Base-by-base conservation (phyloP, 1,139 yeast species). In the Magnusiomyces clavatus region DNA sequence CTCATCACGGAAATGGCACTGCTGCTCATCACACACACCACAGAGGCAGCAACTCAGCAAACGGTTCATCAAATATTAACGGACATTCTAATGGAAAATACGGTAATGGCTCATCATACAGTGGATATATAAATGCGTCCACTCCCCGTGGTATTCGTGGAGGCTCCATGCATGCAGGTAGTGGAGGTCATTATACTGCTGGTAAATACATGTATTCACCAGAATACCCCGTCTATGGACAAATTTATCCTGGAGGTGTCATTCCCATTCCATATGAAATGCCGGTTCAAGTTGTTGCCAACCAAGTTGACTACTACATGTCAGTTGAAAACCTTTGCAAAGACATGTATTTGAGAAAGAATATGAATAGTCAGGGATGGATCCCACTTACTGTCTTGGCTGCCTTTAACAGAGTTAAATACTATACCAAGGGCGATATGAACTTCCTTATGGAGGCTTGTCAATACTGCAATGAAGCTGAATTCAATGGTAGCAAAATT, bases 271-370 rank as follows among this genome's bases (percentile, higher is more conserved):
- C 51, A 10, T 50, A 58, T 50, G 69, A 66, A 40, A 57, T 61
- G 47, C 57, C 68, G 13, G 54, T 69, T 49, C 60, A 62, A 42
- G 54, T 65, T 47, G 62, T 70, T 39, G 63, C 64, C 43, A 63
- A 61, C 60, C 97, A 89, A 74, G 73, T 89, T 54, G 92, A 87
- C 65, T 92, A 90, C 73, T 92, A 92, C 69, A 85, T 92, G 69
- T 83, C 94, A 31, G 77, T 83, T 52, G 96, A 89, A 62, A 92
- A 92, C 70, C 76, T 92, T 68, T 76, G 86, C 61, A 85, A 86
- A 70, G 96, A 88, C 68, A 72, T 85, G 54, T 87, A 70, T 66
- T 74, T 88, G 65, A 80, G 96, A 67, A 79, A 80, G 61, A 86
- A 83, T 63, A 87, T 88, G 95, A 82, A 83, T 69, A 70, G 74